Conservation (phyloP, 768 basidiomycete species). For the Mycena belliarum region DNA sequence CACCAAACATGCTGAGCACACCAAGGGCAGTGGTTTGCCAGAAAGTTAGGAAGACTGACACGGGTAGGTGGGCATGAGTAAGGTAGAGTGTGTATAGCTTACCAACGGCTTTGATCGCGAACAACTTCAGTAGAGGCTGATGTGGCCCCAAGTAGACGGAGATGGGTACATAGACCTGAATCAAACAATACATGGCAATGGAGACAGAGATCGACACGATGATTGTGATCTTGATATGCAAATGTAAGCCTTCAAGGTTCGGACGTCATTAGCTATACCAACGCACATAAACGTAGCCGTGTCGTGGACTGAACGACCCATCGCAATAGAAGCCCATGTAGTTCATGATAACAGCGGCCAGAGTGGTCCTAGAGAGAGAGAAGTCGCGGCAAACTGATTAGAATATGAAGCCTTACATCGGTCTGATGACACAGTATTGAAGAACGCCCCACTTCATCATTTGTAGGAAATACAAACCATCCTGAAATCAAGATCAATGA, state of each 20-base stretch:
- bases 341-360: constrained; percentile 62
- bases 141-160: constrained; percentile 54
- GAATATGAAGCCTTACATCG: constrained; percentile 39
- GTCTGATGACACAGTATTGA: constrained; percentile 70
- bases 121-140: constrained; percentile 65
- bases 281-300: constrained; percentile 69
- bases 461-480: constrained; percentile 59
- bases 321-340: constrained; percentile 73
- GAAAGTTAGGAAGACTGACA: constrained; percentile 72
- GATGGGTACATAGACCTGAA: constrained; percentile 69
- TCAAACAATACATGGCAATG: constrained; percentile 75
- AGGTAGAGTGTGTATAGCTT: constrained; percentile 26
- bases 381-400: not conserved
- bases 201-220: constrained; percentile 72
- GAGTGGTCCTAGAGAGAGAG: constrained; percentile 48
- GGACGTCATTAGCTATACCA: no score
- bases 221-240: constrained; percentile 60
- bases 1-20: constrained; percentile 53
- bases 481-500: constrained; percentile 3
- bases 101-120: constrained; percentile 76
- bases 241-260: no score
- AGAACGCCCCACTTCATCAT: constrained; percentile 78
- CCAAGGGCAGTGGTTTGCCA: constrained; percentile 72
- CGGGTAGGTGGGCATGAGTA: no score
- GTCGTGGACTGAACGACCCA: constrained; percentile 64